phyloP scores from a whole-genome alignment of 768 basidiomycete species.

The Rhodocollybia butyracea region DNA sequence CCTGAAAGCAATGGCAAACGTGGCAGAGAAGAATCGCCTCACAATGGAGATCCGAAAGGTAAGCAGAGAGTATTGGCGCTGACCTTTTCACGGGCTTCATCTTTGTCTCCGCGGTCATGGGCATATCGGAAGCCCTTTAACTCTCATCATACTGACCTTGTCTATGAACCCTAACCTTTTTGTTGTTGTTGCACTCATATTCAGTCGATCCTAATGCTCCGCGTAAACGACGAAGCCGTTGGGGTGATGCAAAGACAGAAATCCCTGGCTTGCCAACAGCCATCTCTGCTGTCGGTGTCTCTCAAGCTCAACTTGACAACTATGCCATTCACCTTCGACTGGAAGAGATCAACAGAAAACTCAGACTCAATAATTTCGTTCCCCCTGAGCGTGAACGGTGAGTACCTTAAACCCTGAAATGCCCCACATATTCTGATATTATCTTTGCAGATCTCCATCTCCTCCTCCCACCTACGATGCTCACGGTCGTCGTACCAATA shows the following conservation, averaged over 20 bases:
- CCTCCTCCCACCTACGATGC: slow-evolving; percentile 97
- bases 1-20: slow-evolving; percentile 58
- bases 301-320: slow-evolving; percentile 93
- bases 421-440: slow-evolving; percentile 20
- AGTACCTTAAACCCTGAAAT: slow-evolving; percentile 15
- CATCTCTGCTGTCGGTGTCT: slow-evolving; percentile 89
- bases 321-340: slow-evolving; percentile 95
- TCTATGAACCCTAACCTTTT: slow-evolving; percentile 55
- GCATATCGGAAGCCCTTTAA: neutral
- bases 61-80: slow-evolving; percentile 45
- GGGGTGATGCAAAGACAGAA: slow-evolving; percentile 92
- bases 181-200: slow-evolving; percentile 37
- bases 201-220: slow-evolving; percentile 82
- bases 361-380: slow-evolving; percentile 90
- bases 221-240: slow-evolving; percentile 94
- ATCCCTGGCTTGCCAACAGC: slow-evolving; percentile 93
- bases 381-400: slow-evolving; percentile 94
- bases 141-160: slow-evolving; percentile 35
- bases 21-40: slow-evolving; percentile 67
- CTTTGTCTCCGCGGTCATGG: slow-evolving; percentile 21
- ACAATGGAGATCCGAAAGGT: slow-evolving; percentile 67
- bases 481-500: slow-evolving; percentile 97
- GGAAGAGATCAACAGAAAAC: slow-evolving; percentile 96
- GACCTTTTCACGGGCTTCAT: slow-evolving; percentile 27
- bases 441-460: slow-evolving; percentile 72